Base-by-base conservation (phyloP, 73 alveolate species). In the Breviolum minutum region DNA sequence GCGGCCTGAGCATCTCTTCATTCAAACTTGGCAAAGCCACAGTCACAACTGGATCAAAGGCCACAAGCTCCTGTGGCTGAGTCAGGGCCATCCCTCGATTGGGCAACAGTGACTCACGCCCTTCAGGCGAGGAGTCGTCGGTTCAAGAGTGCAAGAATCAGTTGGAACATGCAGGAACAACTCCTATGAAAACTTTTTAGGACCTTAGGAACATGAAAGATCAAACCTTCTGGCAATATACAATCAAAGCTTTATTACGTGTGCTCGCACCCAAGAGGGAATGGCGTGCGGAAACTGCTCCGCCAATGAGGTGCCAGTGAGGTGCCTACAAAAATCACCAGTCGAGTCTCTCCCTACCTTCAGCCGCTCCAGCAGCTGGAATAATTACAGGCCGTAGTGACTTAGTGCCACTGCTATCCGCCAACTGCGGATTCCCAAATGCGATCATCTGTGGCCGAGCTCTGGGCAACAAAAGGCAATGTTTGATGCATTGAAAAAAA, bases 111-210 rank as follows among this genome's bases (percentile, higher is more conserved):
- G 86, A 29, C 86, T 77, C 86, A 29, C 86, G 62, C 86, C 86
- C 86, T 77, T 77, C 86, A 63, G 86, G 86, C 86, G 86, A 77
- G 62, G 86, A 77, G 86, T 62, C 63, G 27, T 77, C 63, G 86
- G 61, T n/a, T 40, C 54, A 40, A 40, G 54, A 40, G 54, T 40
- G 54, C 54, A 40, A n/a, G n/a, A n/a, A 40, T 40, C 54, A 40
- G 54, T 40, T 40, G 54, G 54, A 40, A 40, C 54, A 40, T 40
- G 54, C 3, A 40, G 54, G 54, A 40, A 40, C 54, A 40, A 40
- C 54, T 40, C 54, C 54, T 40, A 3, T 40, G 54, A 40, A 40
- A 40, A 40, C 86, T 29, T n/a, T 73, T 73, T 40, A 73, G 54
- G 14, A 40, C 9, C 40, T 73, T 40, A 73, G 54, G 14, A 40